Evolutionary conservation across 805 yeast genomes (phyloP).

Genomic region (Cyberlindnera galapagoensis): DNA sequence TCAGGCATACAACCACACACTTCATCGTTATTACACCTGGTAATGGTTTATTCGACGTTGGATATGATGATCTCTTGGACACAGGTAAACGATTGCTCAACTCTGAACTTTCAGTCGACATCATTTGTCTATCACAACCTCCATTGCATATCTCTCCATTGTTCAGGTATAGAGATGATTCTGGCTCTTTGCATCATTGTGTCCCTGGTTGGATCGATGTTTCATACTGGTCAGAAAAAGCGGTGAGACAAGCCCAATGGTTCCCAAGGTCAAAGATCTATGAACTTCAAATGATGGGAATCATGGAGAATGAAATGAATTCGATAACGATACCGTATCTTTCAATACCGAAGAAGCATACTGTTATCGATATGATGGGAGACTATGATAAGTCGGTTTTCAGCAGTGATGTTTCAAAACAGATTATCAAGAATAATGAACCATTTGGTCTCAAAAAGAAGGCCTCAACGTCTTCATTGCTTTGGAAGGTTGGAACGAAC

Average conservation of each 20-base stretch:
- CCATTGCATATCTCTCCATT: slow-evolving; percentile 91
- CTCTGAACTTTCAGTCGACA: slow-evolving; percentile 81
- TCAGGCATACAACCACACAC: slow-evolving; percentile 88
- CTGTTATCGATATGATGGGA: slow-evolving; percentile 57
- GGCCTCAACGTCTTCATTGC: slow-evolving; percentile 8
- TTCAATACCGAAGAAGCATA: slow-evolving; percentile 25
- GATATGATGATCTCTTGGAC: slow-evolving; percentile 63
- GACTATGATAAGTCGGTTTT: slow-evolving; percentile 60
- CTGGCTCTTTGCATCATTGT: slow-evolving; percentile 53
- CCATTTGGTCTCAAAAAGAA: slow-evolving; percentile 7
- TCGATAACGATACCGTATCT: slow-evolving; percentile 62
- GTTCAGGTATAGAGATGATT: slow-evolving; percentile 58
- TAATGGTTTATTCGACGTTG: slow-evolving; percentile 89
- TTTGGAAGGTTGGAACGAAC: slow-evolving; percentile 21
- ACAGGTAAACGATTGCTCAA: slow-evolving; percentile 72
- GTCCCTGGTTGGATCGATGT: slow-evolving; percentile 96
- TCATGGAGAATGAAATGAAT: slow-evolving; percentile 84
- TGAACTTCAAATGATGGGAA: slow-evolving; percentile 97
- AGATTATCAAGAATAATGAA: slow-evolving; percentile 2
- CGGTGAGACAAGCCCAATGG: slow-evolving; percentile 54
- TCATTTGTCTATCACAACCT: slow-evolving; percentile 82
- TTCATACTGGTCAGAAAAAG: slow-evolving; percentile 71
- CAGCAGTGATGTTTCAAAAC: slow-evolving; percentile 10
- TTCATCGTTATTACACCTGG: slow-evolving; percentile 87
- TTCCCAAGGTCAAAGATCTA: slow-evolving; percentile 91